Evolutionary conservation across 164 flowering plant genomes (phyloP), one percentile per base, ranked within the genome.

Genomic region (Vitis rupestris): DNA sequence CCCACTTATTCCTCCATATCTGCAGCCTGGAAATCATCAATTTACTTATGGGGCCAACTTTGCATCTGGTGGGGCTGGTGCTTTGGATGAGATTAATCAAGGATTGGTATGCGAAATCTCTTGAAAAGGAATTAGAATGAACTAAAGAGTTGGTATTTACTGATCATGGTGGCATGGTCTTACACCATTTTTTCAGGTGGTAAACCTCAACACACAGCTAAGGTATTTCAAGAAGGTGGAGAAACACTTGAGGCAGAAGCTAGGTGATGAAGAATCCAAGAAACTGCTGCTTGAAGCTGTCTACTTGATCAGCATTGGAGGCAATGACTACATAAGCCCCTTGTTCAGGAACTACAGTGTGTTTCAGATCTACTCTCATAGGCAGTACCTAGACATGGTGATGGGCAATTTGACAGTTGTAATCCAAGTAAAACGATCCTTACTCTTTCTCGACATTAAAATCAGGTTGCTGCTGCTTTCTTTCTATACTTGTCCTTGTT

Each of bases 51-150:
- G 83, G 23, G 82, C 63, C 0, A 82, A 80, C 71, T 80, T 78
- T 72, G 85, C 85, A 19, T 82, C 85, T 3, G 76, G 63, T 44
- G 83, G 83, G 61, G 76, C 76, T 17, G 85, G 83, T 19, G 85
- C 72, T 56, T 59, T 80, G 1, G 60, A 48, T 59, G 76, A 69
- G 49, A 80, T 81, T 19, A 53, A 48, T 47, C 68, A 57, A 67
- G 83, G 85, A 31, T 52, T 15, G 6, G 75, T 63, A 73, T 49
- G 47, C 31, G 5, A 37, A 37, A 37, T 37, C 44, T 37, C 44
- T 37, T 37, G 44, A 37, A 37, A 23, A 23, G 27, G 27, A 23
- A 23, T 23, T 23, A 23, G 27, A 23, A 23, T 23, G 27, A 23
- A 23, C 27, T 23, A 23, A 23, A 23, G 27, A 37, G 44, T 37